Base-by-base conservation (phyloP, 495 filamentous ascomycete genomes). In the Lentithecium fluviatile region DNA sequence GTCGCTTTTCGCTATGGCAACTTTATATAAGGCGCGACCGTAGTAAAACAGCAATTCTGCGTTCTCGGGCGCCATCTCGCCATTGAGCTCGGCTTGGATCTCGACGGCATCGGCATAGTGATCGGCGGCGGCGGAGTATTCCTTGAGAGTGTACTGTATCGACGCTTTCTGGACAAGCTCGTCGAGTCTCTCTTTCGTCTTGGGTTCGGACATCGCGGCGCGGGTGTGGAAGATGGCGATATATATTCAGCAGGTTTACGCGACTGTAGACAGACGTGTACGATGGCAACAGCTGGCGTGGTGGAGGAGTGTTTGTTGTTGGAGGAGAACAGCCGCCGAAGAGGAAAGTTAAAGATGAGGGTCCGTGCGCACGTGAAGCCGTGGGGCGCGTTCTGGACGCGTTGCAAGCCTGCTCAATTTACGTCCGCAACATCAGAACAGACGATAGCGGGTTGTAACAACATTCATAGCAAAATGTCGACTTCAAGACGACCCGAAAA, bases 41-140 rank as follows among this genome's bases (percentile, higher is more conserved):
- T 99, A 99, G 52, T 87, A 82, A 72, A 91, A 99, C 15, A 97
- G 83, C 26, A 99, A 78, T 68, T 96, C 91, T 15, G 92, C 93
- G 65, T 99, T 97, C 32, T 88, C 84, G 5, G 89, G 82, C 45
- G 84, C 86, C 79, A 95, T 83, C 74, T 97, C 95, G 69, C 93
- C 94, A 75, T 97, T 90, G 70, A 96, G 79, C 72, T 88, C 83
- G 50, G 89, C 90, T 71, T 99, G 94, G 58, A 97, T 78, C 71
- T 94, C 91, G 40, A 89, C 88, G 17, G 94, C 94, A 58, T 88
- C 83, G 7, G 90, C 89, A 74, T 91, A 99, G 43, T 88, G 75
- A 70, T 97, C 94, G 20, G 90, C 83, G 24, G 94, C 89, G 42
- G 84, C 81, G 59, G 85, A 83, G 70, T 91, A 93, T 67, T 96